phyloP scores from a whole-genome alignment of 179 eudicot species.

The Corrigiola litoralis region DNA sequence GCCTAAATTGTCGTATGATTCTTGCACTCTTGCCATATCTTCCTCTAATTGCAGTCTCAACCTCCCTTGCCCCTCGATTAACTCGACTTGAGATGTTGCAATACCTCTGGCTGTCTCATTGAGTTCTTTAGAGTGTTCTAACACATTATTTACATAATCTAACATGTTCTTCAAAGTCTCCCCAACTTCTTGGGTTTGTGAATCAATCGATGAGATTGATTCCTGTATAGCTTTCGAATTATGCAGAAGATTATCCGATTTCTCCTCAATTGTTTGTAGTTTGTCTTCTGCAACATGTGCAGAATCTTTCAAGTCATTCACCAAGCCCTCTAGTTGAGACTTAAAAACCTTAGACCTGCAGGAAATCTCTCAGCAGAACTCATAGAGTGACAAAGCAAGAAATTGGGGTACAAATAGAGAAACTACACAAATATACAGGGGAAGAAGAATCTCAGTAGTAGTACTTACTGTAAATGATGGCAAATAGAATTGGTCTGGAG shows the following conservation, averaged over 20 bases:
- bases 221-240: conserved; percentile 41
- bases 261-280: conserved; percentile 48
- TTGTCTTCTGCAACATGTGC: conserved; percentile 67
- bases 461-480: conserved; percentile 69
- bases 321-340: conserved; percentile 60
- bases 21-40: conserved; percentile 42
- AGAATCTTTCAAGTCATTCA: conserved; percentile 58
- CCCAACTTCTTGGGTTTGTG: conserved; percentile 46
- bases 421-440: not conserved
- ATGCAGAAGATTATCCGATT: conserved; percentile 41
- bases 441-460: not conserved
- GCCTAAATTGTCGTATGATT: conserved; percentile 46
- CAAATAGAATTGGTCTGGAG: conserved; percentile 63
- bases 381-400: not conserved
- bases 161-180: conserved; percentile 43
- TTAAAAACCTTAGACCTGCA: conserved; percentile 65
- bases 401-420: too few relatives aligned
- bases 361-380: not conserved
- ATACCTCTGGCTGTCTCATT: conserved; percentile 49
- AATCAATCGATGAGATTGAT: conserved; percentile 46
- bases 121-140: conserved; percentile 43
- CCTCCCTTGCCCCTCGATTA: conserved; percentile 45
- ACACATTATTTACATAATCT: conserved; percentile 32
- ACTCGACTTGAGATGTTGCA: conserved; percentile 52
- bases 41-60: conserved; percentile 55